A percentile compares a stretch with the other conserved stretches of the same genome.
Evolutionary conservation across 441 rosid genomes (phyloP).

Genomic region (Pelargonium cotyledonis): DNA sequence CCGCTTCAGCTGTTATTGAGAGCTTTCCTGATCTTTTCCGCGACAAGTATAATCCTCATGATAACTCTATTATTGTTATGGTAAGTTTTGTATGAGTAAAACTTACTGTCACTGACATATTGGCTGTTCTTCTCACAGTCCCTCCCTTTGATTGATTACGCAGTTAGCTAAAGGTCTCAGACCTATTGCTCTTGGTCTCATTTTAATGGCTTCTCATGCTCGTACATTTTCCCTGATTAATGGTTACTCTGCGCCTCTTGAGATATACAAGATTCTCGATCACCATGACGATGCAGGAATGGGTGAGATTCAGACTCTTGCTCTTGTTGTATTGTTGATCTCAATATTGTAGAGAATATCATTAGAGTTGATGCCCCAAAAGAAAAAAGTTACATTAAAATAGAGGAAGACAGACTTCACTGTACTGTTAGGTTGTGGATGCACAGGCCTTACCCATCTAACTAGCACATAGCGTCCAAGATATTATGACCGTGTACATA

Average conservation of each 20-base stretch:
- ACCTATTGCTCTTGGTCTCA: constrained; percentile 62
- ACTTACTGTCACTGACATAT: neutral
- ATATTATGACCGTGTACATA: too few relatives aligned
- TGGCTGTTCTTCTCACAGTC: neutral
- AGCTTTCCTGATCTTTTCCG: constrained; percentile 85
- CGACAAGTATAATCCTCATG: constrained; percentile 45
- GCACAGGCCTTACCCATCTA: too few relatives aligned
- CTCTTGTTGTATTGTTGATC: neutral
- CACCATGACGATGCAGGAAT: constrained; percentile 80
- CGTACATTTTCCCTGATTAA: constrained; percentile 80
- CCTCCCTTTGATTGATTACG: constrained; percentile 16
- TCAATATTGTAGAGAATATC: neutral
- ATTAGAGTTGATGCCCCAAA: too few relatives aligned
- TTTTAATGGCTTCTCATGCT: constrained; percentile 75
- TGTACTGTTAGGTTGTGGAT: too few relatives aligned
- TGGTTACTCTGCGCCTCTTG: constrained; percentile 77
- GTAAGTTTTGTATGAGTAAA: constrained; percentile 31
- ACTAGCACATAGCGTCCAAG: too few relatives aligned
- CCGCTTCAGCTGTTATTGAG: constrained; percentile 93
- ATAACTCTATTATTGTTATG: constrained; percentile 42
- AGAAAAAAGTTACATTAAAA: too few relatives aligned
- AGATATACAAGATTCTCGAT: constrained; percentile 74
- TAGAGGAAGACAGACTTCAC: too few relatives aligned
- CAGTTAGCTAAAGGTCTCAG: constrained; percentile 70
- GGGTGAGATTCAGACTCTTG: constrained; percentile 33